These are phyloP conservation scores for Boletellus ananas DNA, from an alignment of 768 basidiomycete genomes.

Conservation along the genomic window DNA sequence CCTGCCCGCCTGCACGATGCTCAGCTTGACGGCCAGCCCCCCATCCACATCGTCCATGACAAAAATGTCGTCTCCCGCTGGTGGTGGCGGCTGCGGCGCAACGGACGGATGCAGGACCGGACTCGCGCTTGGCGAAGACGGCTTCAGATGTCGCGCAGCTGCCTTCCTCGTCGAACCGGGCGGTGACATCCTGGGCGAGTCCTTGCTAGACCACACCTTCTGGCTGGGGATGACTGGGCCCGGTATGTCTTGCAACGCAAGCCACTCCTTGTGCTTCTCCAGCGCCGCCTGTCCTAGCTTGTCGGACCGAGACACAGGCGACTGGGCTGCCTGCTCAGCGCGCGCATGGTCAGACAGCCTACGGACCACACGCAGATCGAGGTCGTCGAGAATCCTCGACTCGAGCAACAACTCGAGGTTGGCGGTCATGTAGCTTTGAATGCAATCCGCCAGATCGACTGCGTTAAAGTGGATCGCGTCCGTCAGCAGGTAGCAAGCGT, in stretches of 20 bases:
- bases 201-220: constrained; percentile 21
- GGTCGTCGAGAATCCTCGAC: constrained; percentile 70
- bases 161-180: constrained; percentile 17
- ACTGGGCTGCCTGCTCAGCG: constrained; percentile 57
- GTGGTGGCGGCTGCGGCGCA: background rate
- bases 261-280: constrained; percentile 65
- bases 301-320: constrained; percentile 61
- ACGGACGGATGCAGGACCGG: constrained; percentile 22
- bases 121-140: constrained; percentile 16
- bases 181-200: constrained; percentile 32
- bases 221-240: constrained; percentile 41
- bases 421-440: constrained; percentile 75
- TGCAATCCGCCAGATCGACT: constrained; percentile 55
- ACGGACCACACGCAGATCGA: constrained; percentile 60
- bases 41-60: constrained; percentile 75
- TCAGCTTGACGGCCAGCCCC: constrained; percentile 26
- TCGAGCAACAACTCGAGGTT: constrained; percentile 90
- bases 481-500: constrained; percentile 73
- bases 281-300: constrained; percentile 51
- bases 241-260: constrained; percentile 66
- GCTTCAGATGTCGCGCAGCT: background rate
- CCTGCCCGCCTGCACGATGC: constrained; percentile 7
- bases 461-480: constrained; percentile 86
- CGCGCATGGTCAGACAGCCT: constrained; percentile 60
- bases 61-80: constrained; percentile 65